Evolutionary conservation across 192 early-diverging fungal genomes (phyloP), one percentile per base, ranked within the genome.

Genomic region (Umbelopsis isabellina): DNA sequence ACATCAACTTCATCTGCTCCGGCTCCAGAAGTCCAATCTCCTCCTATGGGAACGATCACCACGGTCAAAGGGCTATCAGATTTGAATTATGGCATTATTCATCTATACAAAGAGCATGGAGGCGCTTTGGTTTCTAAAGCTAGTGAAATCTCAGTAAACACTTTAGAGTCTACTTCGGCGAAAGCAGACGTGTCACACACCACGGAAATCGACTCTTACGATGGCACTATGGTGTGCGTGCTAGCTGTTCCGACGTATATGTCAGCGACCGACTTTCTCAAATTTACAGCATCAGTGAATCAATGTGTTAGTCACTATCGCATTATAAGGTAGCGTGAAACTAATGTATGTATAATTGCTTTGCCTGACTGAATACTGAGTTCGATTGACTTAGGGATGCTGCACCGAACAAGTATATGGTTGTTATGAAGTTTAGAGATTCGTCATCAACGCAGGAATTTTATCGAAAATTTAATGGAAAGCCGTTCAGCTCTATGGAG

Each of bases 181-280:
- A 66, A 66, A 37, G 25, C 65, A 64, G 49, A 61, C n/a, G 5
- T 46, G 15, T 21, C 15, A 46, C 25, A 37, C 11, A 45, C 67
- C 15, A 66, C 49, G 16, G 72, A 72, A 6, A 27, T 66, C 12
- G 58, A 75, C 5, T 55, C 53, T 11, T 76, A 81, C 27, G 67
- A 76, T 11, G 75, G 61, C 33, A 83, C 81, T 20, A 72, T 87
- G 18, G 76, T 98, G 6, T 88, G 88, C 61, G 85, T 96, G 1
- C 80, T 98, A 20, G 94, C 93, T 30, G 93, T 98, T 3, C 97
- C 97, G 0, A 84, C 88, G 0, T 96, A 94, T 77, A 90, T 96
- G 87, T 90, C 92, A 21, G 85, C 95, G 7, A 88, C 91, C 6
- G 97, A 98, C 77, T 93, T 98, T 82, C 76, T 98, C 23, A 84